phyloP scores from a whole-genome alignment of 2,329 filamentous ascomycete genomes.

The Diaporthe citri region DNA sequence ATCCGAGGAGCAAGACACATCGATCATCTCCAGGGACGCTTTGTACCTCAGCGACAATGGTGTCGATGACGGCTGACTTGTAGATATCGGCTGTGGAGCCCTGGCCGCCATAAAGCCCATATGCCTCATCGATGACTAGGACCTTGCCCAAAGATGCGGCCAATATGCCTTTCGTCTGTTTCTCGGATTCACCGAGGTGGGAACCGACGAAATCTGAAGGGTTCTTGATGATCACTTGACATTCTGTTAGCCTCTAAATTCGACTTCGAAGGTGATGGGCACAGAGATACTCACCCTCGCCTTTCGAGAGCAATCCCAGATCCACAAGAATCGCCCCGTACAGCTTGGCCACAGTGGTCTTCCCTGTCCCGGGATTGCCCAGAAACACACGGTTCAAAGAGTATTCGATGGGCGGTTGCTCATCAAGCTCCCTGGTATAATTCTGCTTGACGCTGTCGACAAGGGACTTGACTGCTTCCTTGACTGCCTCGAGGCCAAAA shows the following conservation, averaged over 20 bases:
- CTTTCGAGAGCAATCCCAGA: constrained; percentile 75
- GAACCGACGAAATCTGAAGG: constrained; percentile 79
- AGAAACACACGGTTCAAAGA: constrained; percentile 78
- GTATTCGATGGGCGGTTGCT: constrained; percentile 70
- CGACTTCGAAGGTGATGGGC: not conserved
- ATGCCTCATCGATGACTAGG: constrained; percentile 84
- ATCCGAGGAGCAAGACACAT: constrained; percentile 79
- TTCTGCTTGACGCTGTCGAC: constrained; percentile 74
- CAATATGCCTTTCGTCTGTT: constrained; percentile 79
- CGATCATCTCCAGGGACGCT: constrained; percentile 77
- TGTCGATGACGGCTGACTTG: constrained; percentile 77
- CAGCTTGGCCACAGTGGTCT: constrained; percentile 80
- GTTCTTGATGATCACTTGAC: constrained; percentile 74
- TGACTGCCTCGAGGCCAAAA: constrained; percentile 72
- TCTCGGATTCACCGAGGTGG: constrained; percentile 75
- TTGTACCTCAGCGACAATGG: constrained; percentile 80
- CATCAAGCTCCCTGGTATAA: constrained; percentile 73
- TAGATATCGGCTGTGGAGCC: constrained; percentile 54
- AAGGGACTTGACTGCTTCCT: constrained; percentile 68
- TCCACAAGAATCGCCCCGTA: constrained; percentile 78
- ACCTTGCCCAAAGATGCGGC: constrained; percentile 77
- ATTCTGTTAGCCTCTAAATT: not conserved
- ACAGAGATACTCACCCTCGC: constrained; percentile 65
- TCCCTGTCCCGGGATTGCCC: constrained; percentile 80
- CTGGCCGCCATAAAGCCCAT: constrained; percentile 68